Evolutionary conservation across 1,284 basidiomycete genomes (phyloP).

Genomic region (Ganoderma sp.): DNA sequence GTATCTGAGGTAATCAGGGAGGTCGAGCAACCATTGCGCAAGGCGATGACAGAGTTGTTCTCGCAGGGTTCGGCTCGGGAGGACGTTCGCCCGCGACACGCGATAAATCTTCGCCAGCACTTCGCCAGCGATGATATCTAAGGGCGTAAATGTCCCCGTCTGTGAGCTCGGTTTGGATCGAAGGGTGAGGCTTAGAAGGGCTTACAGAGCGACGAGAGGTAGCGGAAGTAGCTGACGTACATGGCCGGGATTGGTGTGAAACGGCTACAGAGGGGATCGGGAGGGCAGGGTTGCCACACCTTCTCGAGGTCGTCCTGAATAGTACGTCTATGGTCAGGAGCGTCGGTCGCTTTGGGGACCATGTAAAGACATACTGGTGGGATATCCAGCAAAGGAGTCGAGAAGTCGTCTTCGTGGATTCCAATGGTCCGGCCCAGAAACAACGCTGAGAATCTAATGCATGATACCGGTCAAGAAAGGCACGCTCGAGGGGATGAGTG

Average conservation of each 20-base stretch:
- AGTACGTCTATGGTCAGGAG: neutral
- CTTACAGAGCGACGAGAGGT: constrained; percentile 66
- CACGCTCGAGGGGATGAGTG: neutral
- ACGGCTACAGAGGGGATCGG: constrained; percentile 46
- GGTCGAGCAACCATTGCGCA: constrained; percentile 76
- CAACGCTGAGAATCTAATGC: constrained; percentile 32
- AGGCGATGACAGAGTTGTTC: constrained; percentile 66
- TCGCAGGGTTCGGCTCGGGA: constrained; percentile 54
- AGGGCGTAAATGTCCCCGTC: neutral
- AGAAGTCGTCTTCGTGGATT: constrained; percentile 77
- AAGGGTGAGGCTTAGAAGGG: constrained; percentile 18
- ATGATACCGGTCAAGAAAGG: neutral
- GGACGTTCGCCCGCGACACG: constrained; percentile 56
- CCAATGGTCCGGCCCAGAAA: constrained; percentile 62
- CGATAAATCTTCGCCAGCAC: constrained; percentile 79
- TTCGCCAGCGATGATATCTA: constrained; percentile 65
- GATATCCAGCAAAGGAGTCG: constrained; percentile 68
- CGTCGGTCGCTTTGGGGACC: neutral
- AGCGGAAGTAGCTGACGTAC: constrained; percentile 64
- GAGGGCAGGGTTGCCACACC: constrained; percentile 54
- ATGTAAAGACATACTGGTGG: constrained; percentile 48
- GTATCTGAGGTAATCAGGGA: constrained; percentile 71
- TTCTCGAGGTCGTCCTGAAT: constrained; percentile 57
- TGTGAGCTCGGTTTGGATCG: neutral
- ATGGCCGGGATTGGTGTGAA: constrained; percentile 49